Evolutionary conservation across 1,284 basidiomycete genomes (phyloP).

Genomic region (Ganoderma lucidum): DNA sequence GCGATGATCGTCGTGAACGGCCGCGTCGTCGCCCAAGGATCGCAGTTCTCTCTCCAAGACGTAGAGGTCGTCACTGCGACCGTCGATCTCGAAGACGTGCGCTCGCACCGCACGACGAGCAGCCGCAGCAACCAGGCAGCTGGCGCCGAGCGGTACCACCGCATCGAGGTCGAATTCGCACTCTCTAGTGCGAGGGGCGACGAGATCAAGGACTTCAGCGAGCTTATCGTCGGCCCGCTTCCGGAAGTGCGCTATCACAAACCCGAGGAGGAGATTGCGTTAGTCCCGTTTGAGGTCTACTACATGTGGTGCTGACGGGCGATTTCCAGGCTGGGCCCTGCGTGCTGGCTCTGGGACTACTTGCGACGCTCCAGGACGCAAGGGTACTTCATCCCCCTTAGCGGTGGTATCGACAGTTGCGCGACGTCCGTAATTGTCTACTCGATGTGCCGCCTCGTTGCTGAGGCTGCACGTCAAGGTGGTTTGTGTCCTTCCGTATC

Average conservation of each 20-base stretch:
- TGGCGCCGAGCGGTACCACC: conserved; percentile 72
- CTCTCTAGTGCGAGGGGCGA: conserved; percentile 80
- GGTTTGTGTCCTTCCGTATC: conserved; percentile 50
- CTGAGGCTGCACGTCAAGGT: conserved; percentile 74
- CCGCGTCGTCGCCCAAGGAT: conserved; percentile 90
- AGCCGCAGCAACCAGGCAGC: conserved; percentile 94
- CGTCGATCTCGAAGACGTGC: conserved; percentile 94
- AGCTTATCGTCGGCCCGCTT: conserved; percentile 47
- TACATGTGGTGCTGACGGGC: conserved; percentile 13
- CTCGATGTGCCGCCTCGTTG: conserved; percentile 95
- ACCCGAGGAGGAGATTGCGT: conserved; percentile 99
- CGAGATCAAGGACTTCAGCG: conserved; percentile 54
- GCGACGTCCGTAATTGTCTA: conserved; percentile 95
- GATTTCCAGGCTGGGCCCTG: conserved; percentile 83
- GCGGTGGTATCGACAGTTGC: conserved; percentile 98
- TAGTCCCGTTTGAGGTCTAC: conserved; percentile 43
- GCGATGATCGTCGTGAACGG: conserved; percentile 97
- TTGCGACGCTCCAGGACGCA: conserved; percentile 92
- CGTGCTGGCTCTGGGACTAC: conserved; percentile 99
- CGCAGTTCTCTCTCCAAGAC: conserved; percentile 95
- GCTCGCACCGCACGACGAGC: conserved; percentile 83
- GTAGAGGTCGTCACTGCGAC: conserved; percentile 97
- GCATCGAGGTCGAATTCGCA: conserved; percentile 82
- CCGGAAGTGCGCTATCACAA: conserved; percentile 80
- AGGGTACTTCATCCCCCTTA: conserved; percentile 96